Percentiles rank a stretch among this genome's conserved stretches.
phyloP scores from a whole-genome alignment of 1,284 basidiomycete species.

The Irpex sp. region DNA sequence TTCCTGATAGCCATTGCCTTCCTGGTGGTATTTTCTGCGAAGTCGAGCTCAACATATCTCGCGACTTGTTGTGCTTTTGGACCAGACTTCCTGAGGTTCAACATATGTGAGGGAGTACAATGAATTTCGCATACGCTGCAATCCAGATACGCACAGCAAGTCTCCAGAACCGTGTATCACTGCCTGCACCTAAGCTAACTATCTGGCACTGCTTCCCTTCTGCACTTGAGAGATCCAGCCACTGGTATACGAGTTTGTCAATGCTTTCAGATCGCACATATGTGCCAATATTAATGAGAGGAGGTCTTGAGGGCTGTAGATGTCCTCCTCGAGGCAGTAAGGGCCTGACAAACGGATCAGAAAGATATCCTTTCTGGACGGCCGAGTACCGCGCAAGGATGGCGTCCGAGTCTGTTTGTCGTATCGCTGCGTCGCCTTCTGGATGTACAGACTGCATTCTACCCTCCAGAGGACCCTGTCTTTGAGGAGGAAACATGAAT shows the following conservation, averaged over 20 bases:
- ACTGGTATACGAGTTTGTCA: conserved; percentile 75
- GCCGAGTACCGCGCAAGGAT: conserved; percentile 79
- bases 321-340: conserved; percentile 60
- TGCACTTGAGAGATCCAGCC: conserved; percentile 46
- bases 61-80: conserved; percentile 42
- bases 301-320: conserved; percentile 64
- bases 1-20: conserved; percentile 84
- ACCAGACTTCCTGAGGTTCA: conserved; percentile 43
- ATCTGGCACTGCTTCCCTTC: conserved; percentile 64
- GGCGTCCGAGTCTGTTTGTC: conserved; percentile 74
- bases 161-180: conserved; percentile 92
- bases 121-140: background rate
- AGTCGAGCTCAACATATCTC: conserved; percentile 88
- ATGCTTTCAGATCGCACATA: conserved; percentile 81
- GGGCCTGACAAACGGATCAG: conserved; percentile 65
- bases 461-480: conserved; percentile 4
- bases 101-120: background rate
- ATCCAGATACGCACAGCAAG: conserved; percentile 59
- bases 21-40: conserved; percentile 76
- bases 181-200: conserved; percentile 88
- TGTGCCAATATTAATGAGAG: conserved; percentile 95
- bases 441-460: conserved; percentile 7
- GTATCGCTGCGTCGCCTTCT: conserved; percentile 57
- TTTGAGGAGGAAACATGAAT: conserved; percentile 3
- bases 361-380: conserved; percentile 69